A percentile compares a stretch with the other conserved stretches of the same genome.
These are phyloP conservation scores for Daldinia grandis DNA, from an alignment of 495 filamentous ascomycete species.

Conservation along the genomic window DNA sequence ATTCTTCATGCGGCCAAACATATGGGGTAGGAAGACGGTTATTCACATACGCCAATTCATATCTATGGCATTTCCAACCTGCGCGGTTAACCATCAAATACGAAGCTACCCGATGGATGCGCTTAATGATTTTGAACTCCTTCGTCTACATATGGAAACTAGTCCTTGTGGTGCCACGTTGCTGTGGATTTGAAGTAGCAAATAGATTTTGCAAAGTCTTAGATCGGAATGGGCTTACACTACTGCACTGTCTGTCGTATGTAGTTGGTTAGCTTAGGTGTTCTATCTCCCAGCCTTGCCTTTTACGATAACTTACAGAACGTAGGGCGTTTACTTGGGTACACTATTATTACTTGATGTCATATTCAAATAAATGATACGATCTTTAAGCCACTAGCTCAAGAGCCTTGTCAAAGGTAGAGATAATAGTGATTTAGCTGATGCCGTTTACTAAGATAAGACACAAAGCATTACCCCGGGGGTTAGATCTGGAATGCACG, in stretches of 20 bases:
- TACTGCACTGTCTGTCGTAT: background rate
- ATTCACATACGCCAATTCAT: background rate
- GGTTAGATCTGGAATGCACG: no score
- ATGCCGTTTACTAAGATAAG: background rate
- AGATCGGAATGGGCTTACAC: background rate
- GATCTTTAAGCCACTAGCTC: background rate
- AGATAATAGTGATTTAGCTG: background rate
- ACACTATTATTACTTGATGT: background rate
- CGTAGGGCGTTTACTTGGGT: background rate
- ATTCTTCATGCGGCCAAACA: background rate
- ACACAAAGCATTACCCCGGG: no score
- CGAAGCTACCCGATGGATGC: background rate
- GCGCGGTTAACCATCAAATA: background rate
- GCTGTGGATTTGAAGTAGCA: background rate
- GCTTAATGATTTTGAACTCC: background rate
- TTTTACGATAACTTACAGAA: background rate
- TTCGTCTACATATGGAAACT: background rate
- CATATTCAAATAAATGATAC: background rate
- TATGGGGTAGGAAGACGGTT: background rate
- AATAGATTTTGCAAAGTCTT: background rate
- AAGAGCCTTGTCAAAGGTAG: background rate
- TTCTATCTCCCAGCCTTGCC: background rate
- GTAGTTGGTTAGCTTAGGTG: background rate
- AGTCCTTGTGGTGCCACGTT: background rate
- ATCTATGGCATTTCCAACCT: background rate